Conservation (phyloP, 192 early-diverging fungal genomes). For the Coemansia javaensis region DNA sequence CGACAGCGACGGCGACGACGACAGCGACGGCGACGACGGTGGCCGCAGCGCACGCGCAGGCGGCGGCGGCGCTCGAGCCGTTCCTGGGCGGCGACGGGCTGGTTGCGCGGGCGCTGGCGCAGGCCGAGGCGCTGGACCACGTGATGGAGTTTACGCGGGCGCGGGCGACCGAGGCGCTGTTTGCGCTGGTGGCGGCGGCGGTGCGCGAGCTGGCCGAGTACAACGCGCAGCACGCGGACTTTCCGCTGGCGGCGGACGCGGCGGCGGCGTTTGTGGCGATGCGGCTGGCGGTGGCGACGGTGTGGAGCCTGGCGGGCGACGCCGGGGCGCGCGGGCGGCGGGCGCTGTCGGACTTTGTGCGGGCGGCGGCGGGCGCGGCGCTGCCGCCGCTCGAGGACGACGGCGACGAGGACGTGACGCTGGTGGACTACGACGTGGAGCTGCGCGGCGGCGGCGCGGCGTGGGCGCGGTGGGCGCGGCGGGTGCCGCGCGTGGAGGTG, state of each 20-base stretch:
- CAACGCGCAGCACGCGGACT: constrained; percentile 88
- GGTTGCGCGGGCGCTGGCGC: constrained; percentile 64
- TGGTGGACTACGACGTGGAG: constrained; percentile 90
- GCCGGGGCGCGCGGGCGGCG: constrained; percentile 65
- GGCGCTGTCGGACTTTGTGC: constrained; percentile 77
- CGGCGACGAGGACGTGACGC: constrained; percentile 36
- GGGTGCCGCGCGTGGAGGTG: constrained; percentile 92
- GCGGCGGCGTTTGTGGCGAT: constrained; percentile 77
- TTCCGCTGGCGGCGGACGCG: constrained; percentile 78
- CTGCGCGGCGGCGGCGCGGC: constrained; percentile 64
- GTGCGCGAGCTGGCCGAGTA: constrained; percentile 82
- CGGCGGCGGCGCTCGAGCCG: constrained; percentile 67
- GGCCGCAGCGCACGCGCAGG: constrained; percentile 60
- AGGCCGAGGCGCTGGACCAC: constrained; percentile 73
- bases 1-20: constrained; percentile 14
- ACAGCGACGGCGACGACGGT: constrained; percentile 43
- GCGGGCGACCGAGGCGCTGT: constrained; percentile 79
- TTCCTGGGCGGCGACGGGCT: constrained; percentile 72
- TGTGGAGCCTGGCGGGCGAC: constrained; percentile 97
- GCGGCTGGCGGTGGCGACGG: constrained; percentile 72
- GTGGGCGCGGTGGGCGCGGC: constrained; percentile 86
- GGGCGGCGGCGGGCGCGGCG: constrained; percentile 67
- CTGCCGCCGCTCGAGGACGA: constrained; percentile 51
- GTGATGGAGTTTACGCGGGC: constrained; percentile 97
- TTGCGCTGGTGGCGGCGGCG: constrained; percentile 87